These are phyloP conservation scores for Cordyceps militaris DNA, from an alignment of 2,329 filamentous ascomycete species.

Conservation along the genomic window DNA sequence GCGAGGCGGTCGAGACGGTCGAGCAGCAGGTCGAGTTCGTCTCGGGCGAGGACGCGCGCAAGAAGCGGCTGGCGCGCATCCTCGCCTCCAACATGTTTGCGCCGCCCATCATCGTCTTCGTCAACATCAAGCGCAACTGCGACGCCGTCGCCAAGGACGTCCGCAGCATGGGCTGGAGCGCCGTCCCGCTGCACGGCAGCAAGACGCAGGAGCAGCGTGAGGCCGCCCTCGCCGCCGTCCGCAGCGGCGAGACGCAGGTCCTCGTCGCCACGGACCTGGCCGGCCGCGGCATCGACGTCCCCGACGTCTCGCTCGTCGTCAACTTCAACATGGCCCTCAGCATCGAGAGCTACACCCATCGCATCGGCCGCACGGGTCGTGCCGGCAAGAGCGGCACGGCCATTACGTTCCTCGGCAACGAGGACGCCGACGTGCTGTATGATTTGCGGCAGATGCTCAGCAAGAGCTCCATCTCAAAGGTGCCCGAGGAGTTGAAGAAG, in stretches of 20 bases:
- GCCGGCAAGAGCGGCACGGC: conserved; percentile 94
- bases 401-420: conserved; percentile 88
- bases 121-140: conserved; percentile 99
- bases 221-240: conserved; percentile 78
- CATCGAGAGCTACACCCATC: conserved; percentile 94
- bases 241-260: conserved; percentile 72
- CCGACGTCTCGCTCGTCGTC: conserved; percentile 86
- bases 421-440: conserved; percentile 86
- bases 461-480: conserved; percentile 80
- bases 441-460: conserved; percentile 92
- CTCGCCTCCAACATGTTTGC: conserved; percentile 72
- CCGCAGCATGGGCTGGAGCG: conserved; percentile 84
- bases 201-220: conserved; percentile 99
- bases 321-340: conserved; percentile 98
- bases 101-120: conserved; percentile 94
- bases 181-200: conserved; percentile 86
- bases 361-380: conserved; percentile 93
- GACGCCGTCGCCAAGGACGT: conserved; percentile 92
- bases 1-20: conserved; percentile 94
- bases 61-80: conserved; percentile 92
- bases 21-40: conserved; percentile 95
- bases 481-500: conserved; percentile 83
- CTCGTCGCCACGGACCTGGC: conserved; percentile 94
- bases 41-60: conserved; percentile 85
- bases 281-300: conserved; percentile 94